Percentiles rank a stretch among this genome's conserved stretches.
phyloP scores from a whole-genome alignment of 2,329 filamentous ascomycete species.

The Calonectria henricotiae region DNA sequence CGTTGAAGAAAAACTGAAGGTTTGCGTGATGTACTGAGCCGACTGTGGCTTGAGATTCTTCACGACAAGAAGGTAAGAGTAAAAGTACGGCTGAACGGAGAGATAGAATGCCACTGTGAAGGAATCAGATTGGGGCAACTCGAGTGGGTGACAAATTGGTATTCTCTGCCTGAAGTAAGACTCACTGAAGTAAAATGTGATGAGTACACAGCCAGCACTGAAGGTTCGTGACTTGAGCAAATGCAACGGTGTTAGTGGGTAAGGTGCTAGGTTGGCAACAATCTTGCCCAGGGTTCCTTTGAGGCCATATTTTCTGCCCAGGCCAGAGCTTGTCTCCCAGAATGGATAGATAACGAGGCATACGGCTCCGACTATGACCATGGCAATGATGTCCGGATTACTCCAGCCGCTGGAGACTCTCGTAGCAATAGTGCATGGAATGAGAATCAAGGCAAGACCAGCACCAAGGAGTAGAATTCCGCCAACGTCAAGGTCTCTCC shows the following conservation, averaged over 20 bases:
- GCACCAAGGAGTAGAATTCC: neutral
- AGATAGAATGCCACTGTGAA: neutral
- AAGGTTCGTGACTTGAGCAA: neutral
- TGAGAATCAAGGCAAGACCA: neutral
- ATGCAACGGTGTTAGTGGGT: neutral
- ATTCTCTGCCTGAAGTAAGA: neutral
- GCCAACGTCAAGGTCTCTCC: neutral
- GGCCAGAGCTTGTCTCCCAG: neutral
- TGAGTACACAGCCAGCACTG: neutral
- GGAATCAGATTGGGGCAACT: neutral
- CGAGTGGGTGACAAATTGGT: too few species aligned
- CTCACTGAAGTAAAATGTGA: neutral
- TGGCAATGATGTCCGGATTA: neutral
- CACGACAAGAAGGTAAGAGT: neutral
- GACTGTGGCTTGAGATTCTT: neutral
- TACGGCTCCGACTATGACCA: neutral
- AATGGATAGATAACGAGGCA: neutral
- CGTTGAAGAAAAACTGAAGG: neutral
- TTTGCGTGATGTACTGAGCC: neutral
- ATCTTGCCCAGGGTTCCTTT: neutral
- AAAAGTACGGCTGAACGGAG: neutral
- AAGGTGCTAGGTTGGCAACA: neutral
- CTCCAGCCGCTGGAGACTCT: neutral
- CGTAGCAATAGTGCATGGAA: neutral
- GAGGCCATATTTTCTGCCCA: neutral